A percentile compares a stretch with the other conserved stretches of the same genome.
phyloP scores from a whole-genome alignment of 2,329 filamentous ascomycete genomes.

The Aspergillus chevalieri region DNA sequence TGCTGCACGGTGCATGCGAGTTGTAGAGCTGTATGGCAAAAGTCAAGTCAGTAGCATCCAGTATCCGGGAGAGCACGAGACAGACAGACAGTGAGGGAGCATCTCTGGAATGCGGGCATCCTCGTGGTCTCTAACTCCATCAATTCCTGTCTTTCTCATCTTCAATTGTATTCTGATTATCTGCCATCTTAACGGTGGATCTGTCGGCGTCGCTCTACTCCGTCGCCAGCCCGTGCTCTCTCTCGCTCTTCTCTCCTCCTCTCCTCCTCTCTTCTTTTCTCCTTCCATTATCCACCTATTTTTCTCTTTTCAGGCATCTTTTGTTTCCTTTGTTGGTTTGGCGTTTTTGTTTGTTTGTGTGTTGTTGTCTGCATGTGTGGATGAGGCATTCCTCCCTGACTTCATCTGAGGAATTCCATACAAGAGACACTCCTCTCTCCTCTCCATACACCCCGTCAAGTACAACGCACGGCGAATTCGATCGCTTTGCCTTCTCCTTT shows the following conservation, averaged over 20 bases:
- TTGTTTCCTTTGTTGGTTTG: conserved; percentile 22
- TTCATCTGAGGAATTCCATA: not conserved
- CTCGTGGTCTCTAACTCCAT: not conserved
- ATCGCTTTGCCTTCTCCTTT: conserved; percentile 12
- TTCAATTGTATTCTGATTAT: not conserved
- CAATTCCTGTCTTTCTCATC: not conserved
- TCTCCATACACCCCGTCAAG: conserved; percentile 7
- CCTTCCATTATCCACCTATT: not conserved
- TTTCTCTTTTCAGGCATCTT: conserved; percentile 9
- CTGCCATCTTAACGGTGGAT: not conserved
- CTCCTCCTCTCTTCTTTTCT: conserved; percentile 8
- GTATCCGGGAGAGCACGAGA: too few relatives aligned
- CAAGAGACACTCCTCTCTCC: conserved; percentile 5
- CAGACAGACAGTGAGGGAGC: too few relatives aligned
- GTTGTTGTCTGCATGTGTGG: not conserved
- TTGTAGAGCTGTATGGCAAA: too few relatives aligned
- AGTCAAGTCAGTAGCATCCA: too few relatives aligned
- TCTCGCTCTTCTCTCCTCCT: conserved; percentile 5
- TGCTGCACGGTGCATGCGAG: too few relatives aligned
- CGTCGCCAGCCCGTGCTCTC: conserved; percentile 4
- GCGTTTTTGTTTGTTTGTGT: conserved; percentile 11
- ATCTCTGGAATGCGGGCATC: too few relatives aligned
- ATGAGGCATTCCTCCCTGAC: conserved; percentile 6
- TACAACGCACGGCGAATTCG: conserved; percentile 7
- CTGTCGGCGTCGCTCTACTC: not conserved